Percentiles rank a stretch among this genome's conserved stretches.
Conservation (phyloP, 176 grass and related monocot genomes). For the Canna indica region DNA sequence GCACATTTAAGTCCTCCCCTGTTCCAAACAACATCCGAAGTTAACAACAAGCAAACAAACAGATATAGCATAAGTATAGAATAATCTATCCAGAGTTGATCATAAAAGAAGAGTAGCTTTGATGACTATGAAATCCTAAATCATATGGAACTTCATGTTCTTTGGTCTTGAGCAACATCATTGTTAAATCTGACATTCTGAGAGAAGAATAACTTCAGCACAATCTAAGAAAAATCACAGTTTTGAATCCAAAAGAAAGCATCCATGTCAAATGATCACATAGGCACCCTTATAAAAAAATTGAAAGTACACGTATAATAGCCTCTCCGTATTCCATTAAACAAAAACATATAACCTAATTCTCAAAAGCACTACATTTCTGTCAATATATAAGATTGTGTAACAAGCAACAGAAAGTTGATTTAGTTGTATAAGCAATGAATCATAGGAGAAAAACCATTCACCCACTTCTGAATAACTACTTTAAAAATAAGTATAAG, state of each 20-base stretch:
- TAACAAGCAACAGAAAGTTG: neutral
- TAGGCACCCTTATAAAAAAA: no score
- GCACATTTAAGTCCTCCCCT: conserved; percentile 2
- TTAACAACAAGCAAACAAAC: neutral
- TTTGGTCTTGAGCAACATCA: no score
- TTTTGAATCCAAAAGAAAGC: no score
- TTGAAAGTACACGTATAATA: no score
- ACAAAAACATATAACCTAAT: neutral
- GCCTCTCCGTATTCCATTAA: no score
- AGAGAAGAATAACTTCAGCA: no score
- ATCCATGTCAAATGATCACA: no score
- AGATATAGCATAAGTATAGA: neutral
- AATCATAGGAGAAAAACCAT: neutral
- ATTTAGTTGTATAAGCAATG: neutral
- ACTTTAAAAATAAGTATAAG: neutral
- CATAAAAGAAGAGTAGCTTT: neutral
- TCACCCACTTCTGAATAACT: neutral
- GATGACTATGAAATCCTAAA: neutral
- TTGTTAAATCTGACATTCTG: no score
- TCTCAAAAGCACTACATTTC: neutral
- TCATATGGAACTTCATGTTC: no score
- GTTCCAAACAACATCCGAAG: neutral
- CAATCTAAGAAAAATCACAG: no score
- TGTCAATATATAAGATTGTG: neutral
- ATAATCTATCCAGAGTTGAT: neutral